These are phyloP conservation scores for Niebla homalea DNA, from an alignment of 495 filamentous ascomycete species.

Conservation along the genomic window DNA sequence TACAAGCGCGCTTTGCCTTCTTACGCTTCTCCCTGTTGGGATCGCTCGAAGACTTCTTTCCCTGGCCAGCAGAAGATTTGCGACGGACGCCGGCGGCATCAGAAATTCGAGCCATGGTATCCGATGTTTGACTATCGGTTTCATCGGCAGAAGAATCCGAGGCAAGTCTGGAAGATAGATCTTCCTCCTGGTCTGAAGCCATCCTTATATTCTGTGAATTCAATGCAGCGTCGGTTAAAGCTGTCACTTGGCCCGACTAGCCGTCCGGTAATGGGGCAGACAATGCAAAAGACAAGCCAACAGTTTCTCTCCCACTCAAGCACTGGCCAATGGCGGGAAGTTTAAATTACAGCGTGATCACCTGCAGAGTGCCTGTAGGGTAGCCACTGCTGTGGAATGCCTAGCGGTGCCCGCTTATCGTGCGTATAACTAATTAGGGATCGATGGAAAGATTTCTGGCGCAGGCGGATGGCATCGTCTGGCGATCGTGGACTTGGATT, in stretches of 20 bases:
- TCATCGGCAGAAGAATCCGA: slow-evolving; percentile 31
- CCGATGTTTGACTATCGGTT: slow-evolving; percentile 35
- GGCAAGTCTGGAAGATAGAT: slow-evolving; percentile 24
- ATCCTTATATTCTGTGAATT: slow-evolving; percentile 28
- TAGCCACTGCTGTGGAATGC: not conserved
- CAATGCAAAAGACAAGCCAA: not conserved
- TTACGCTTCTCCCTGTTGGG: slow-evolving; percentile 78
- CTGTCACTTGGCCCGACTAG: not conserved
- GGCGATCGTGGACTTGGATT: not conserved
- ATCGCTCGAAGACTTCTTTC: slow-evolving; percentile 55
- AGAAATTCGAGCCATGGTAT: slow-evolving; percentile 36
- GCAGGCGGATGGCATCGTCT: not conserved
- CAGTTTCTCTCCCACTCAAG: not conserved
- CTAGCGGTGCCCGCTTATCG: not conserved
- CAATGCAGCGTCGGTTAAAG: not conserved
- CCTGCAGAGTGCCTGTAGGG: slow-evolving; percentile 4
- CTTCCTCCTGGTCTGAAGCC: slow-evolving; percentile 39
- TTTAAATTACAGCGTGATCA: not conserved
- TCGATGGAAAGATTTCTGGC: not conserved
- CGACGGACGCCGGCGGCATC: slow-evolving; percentile 40
- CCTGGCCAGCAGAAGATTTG: slow-evolving; percentile 33
- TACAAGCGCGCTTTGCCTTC: slow-evolving; percentile 90
- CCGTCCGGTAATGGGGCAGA: not conserved
- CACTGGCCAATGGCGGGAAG: slow-evolving; percentile 4
- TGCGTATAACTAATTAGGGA: slow-evolving; percentile 2